Percentiles rank a stretch among this genome's conserved stretches.
phyloP scores from a whole-genome alignment of 2,329 filamentous ascomycete genomes.

The Teratosphaeria pseudoeucalypti region DNA sequence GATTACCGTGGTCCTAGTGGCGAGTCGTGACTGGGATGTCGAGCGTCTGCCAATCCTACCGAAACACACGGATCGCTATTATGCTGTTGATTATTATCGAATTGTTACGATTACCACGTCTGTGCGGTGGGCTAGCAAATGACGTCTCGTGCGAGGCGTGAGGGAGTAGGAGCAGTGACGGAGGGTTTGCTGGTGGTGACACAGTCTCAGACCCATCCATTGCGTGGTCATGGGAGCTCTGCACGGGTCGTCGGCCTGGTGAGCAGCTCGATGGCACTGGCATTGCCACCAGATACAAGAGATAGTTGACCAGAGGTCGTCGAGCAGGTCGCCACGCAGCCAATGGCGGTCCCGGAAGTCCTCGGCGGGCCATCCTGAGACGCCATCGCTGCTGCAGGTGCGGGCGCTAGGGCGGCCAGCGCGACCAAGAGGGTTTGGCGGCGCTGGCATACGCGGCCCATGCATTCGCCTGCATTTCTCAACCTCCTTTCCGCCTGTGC shows the following conservation, averaged over 20 bases:
- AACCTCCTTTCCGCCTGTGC: slow-evolving; percentile 11
- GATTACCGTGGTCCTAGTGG: slow-evolving; percentile 1
- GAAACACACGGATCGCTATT: not conserved
- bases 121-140: slow-evolving; percentile 2
- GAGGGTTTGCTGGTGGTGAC: not conserved
- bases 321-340: not conserved
- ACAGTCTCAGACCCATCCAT: not conserved
- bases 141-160: not conserved
- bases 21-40: not conserved
- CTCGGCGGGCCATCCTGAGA: not conserved
- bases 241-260: not conserved
- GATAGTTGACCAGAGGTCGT: not conserved
- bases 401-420: not conserved
- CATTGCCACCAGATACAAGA: not conserved
- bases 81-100: not conserved
- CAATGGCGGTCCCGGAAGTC: not conserved
- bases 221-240: not conserved
- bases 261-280: not conserved
- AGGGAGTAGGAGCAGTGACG: not conserved
- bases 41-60: slow-evolving; percentile 1
- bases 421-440: not conserved
- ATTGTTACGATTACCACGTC: not conserved
- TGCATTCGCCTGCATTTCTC: slow-evolving; percentile 7
- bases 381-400: not conserved
- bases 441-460: slow-evolving; percentile 4